Evolutionary conservation across 345 rosid genomes (phyloP).

Genomic region (Salix koriyanagi): DNA sequence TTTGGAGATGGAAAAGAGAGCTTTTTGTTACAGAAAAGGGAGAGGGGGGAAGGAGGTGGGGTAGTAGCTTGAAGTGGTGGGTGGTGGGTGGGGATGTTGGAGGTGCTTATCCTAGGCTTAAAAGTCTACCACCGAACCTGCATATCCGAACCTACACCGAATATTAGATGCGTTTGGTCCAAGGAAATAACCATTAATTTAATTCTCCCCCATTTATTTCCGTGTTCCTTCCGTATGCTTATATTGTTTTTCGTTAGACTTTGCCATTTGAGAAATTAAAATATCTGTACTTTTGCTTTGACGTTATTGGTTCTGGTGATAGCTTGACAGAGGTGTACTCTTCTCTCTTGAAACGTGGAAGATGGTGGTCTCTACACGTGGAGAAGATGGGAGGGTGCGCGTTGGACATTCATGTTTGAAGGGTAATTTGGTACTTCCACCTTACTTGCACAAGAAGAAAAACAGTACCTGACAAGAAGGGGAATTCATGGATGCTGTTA

Average conservation of each 20-base stretch:
- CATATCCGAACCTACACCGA: constrained; percentile 13
- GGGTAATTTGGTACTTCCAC: no score
- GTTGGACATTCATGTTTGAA: not conserved
- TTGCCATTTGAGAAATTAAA: not conserved
- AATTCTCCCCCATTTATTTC: not conserved
- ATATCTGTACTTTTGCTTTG: not conserved
- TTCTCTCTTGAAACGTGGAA: not conserved
- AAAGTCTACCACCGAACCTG: constrained; percentile 34
- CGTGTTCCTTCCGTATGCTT: not conserved
- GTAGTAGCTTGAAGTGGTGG: constrained; percentile 14
- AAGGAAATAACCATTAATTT: constrained; percentile 10
- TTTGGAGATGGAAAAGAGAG: not conserved
- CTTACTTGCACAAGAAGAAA: no score
- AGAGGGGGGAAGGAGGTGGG: constrained; percentile 15
- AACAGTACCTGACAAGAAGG: no score
- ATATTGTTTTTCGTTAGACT: not conserved
- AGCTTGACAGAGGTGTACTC: not conserved
- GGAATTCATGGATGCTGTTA: no score
- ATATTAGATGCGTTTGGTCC: constrained; percentile 20
- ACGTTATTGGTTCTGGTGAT: not conserved
- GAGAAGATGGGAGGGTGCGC: not conserved
- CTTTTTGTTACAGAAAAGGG: not conserved
- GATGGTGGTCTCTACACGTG: not conserved
- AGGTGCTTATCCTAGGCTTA: constrained; percentile 25
- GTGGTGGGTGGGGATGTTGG: constrained; percentile 14